Evolutionary conservation across 208 protist species (phyloP), one percentile per base, ranked within the genome.

Genomic region (Leishmania arabica): DNA sequence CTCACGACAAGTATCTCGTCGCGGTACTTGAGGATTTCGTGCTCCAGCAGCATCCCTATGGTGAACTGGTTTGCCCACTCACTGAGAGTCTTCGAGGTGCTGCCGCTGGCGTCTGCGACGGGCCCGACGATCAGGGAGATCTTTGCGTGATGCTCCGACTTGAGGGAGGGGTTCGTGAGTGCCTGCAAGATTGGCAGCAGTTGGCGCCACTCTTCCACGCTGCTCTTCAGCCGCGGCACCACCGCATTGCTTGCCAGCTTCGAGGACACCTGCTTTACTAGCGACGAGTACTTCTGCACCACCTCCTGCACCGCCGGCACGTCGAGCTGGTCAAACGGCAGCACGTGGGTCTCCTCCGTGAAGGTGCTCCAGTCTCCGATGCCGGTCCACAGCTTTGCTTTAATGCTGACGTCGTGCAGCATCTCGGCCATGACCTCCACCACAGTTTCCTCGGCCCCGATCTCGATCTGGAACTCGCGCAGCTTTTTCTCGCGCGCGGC

Each of bases 131-230:
- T 85, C 77, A 94, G 79, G 81, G 95, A 94, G 45, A 98, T 89
- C 65, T 93, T 90, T 27, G 90, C 58, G 79, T 89, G 77, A 88
- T 99, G 92, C 75, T 98, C 92, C 24, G 86, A 65, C 88, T 98
- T 97, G 56, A 99, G 87, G 56, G 97, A 95, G 3, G 92, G 90
- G 84, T 99, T 99, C 19, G 92, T 96, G 42, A 99, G 90, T 27
- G 97, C 96, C 74, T 87, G 85, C 58, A 99, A 87, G n/a, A 98
- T 89, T 8, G 98, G 99, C 79, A 98, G 84, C 53, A 97, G 88
- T 78, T 95, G 82, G 45, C 97, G 97, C 93, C 98, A 99, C 74
- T 97, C 92, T 75, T 99, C 98, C 13, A 99, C 95, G 64, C 88
- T 92, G 60, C 85, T 88, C 76, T 91, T 92, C 64, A 99, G 89